Base-by-base conservation (phyloP, 2,329 filamentous ascomycete genomes). In the Camillea tinctor region DNA sequence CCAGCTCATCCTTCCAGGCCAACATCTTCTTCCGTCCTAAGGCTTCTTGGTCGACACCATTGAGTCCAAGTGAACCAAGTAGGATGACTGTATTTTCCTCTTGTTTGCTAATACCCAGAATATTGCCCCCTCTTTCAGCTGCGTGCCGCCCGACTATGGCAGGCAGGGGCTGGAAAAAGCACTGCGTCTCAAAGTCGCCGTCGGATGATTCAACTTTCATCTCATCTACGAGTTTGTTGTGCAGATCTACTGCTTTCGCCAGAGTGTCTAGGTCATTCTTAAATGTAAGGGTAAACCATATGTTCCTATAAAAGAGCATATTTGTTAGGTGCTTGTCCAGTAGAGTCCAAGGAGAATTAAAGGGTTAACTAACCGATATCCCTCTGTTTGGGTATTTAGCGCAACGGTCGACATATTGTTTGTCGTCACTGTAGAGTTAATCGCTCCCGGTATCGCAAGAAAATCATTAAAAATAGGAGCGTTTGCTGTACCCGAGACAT, bases 141-240 rank as follows among this genome's bases (percentile, higher is more conserved):
- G 76, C 77, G 50, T 71, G 73, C 20, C 73, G 61, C 15, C 69
- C 68, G 60, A 79, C 80, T 59, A 79, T 76, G 48, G 75, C 73
- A 8, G 68, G 69, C 30, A 70, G 76, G 40, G 80, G 74, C 6
- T 73, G 77, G 15, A 74, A 70, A 57, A 80, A 60, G 58, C 80
- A 79, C 15, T 80, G 72, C 15, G 80, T 69, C 5, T 73, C 75
- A 15, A 74, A 77, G 22, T 71, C 65, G 13, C 75, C 60, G 1
- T 75, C 75, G 3, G 76, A 75, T 23, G 66, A 68, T 23, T 72
- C 70, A 59, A 74, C 63, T 19, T 71, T 71, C 6, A 58, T 57
- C 52, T 57, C 44, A n/a, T 24, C 23, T 15, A 60, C 55, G 20
- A 55, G 54, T 4, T 15, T 49, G 20, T 22, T 40, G 58, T 60